Evolutionary conservation across 2,329 filamentous ascomycete genomes (phyloP), one percentile per base, ranked within the genome.

Genomic region (Fusarium bactridioides): DNA sequence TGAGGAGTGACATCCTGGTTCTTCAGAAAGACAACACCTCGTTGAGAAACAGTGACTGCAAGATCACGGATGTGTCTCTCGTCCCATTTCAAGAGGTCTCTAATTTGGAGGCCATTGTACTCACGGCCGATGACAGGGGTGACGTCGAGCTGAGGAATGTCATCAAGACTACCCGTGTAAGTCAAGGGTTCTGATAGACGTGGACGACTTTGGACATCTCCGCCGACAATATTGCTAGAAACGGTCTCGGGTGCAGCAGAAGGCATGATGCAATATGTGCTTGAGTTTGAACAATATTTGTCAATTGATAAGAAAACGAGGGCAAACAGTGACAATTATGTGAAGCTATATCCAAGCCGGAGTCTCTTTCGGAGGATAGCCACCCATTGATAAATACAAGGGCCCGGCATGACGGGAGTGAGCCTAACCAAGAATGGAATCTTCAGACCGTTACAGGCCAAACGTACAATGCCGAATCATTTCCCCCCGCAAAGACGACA

Each of bases 11-110:
- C 76, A 70, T 80, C 77, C 57, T 82, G 81, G 51, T 79, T 72
- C 57, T 81, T 80, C 31, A 82, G 72, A 63, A 82, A 82, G 25
- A 82, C 80, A 29, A 82, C 81, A 29, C 81, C 81, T 10, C 81
- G 78, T 65, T 83, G 80, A 19, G 81, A 82, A 53, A 82, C 84
- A 6, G 85, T 88, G 60, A 87, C 84, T 25, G 87, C 87, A 23
- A 90, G 80, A 70, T 89, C 88, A 23, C 83, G 84, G 38, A 90
- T 81, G 55, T 86, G 80, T 23, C 84, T 81, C 44, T 89, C 86
- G 47, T 82, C 80, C 59, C 76, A 78, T 61, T 76, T 73, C 43
- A 83, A 71, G 35, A 83, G 60, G 75, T 81, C 76, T 21, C 68
- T 74, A 40, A 83, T 76, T 60, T 83, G 80, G 18, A 83, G 78